Evolutionary conservation across 345 rosid species (phyloP).

Genomic region (Laguncularia racemosa): DNA sequence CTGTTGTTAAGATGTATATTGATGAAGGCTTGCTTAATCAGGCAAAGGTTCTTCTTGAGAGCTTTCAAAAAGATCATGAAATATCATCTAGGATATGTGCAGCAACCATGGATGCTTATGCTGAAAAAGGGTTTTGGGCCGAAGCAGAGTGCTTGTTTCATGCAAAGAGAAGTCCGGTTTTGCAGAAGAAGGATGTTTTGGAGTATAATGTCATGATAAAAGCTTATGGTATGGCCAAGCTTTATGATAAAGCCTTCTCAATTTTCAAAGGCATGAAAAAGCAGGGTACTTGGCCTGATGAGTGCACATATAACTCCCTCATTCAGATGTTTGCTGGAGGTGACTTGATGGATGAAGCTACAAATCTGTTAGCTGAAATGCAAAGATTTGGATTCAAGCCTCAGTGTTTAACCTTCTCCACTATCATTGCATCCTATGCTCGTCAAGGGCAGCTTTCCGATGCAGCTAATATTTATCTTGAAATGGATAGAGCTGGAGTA

Average conservation of each 20-base stretch:
- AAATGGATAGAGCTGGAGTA: constrained; percentile 54
- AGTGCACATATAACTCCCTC: constrained; percentile 72
- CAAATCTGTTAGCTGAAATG: constrained; percentile 64
- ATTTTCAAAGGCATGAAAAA: constrained; percentile 77
- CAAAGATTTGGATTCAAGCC: constrained; percentile 59
- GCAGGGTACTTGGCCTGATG: constrained; percentile 86
- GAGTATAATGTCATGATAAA: constrained; percentile 86
- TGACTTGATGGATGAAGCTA: constrained; percentile 62
- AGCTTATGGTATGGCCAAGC: constrained; percentile 80
- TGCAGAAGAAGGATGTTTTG: constrained; percentile 48
- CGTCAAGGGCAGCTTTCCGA: constrained; percentile 61
- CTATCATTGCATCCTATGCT: constrained; percentile 63
- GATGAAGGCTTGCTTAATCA: constrained; percentile 36
- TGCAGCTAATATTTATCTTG: constrained; percentile 45
- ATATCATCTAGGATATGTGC: constrained; percentile 56
- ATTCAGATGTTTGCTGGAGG: constrained; percentile 77
- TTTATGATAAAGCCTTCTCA: constrained; percentile 75
- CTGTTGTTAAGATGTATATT: constrained; percentile 62
- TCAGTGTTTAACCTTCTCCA: constrained; percentile 49
- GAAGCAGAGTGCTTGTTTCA: constrained; percentile 73
- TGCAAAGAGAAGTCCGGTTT: constrained; percentile 33
- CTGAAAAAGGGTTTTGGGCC: constrained; percentile 71
- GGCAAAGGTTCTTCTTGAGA: constrained; percentile 45
- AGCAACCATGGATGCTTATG: constrained; percentile 66
- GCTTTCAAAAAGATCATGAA: constrained; percentile 30